These are phyloP conservation scores for Hanseniaspora clermontiae DNA, from an alignment of 805 yeast species.

Conservation along the genomic window DNA sequence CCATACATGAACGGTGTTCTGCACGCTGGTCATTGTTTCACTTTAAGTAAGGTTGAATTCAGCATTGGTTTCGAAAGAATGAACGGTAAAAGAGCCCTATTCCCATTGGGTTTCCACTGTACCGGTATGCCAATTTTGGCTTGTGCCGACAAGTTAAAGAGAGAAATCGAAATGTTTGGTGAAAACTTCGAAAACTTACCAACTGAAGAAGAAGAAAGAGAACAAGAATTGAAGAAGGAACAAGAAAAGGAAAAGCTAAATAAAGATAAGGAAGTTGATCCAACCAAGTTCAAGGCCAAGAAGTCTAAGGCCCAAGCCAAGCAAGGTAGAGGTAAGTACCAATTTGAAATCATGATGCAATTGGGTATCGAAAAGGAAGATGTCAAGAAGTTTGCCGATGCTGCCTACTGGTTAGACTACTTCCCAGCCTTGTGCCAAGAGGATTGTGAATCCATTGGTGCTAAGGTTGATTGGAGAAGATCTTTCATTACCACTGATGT, in stretches of 20 bases:
- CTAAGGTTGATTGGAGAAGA: constrained; percentile 97
- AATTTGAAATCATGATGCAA: constrained; percentile 92
- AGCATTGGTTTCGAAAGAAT: constrained; percentile 88
- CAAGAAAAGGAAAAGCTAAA: constrained; percentile 24
- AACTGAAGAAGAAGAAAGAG: constrained; percentile 44
- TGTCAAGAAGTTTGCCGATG: constrained; percentile 77
- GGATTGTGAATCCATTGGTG: constrained; percentile 73
- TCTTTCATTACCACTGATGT: constrained; percentile 89
- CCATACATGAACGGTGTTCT: constrained; percentile 98
- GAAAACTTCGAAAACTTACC: constrained; percentile 60
- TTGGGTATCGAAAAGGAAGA: constrained; percentile 78
- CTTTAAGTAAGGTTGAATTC: constrained; percentile 86
- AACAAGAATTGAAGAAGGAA: constrained; percentile 29
- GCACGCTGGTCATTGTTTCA: constrained; percentile 95
- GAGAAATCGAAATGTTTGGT: constrained; percentile 90
- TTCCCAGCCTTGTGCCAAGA: constrained; percentile 83
- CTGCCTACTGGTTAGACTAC: constrained; percentile 76
- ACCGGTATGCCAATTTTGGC: constrained; percentile 98
- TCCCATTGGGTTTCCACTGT: constrained; percentile 97
- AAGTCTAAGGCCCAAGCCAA: constrained; percentile 91
- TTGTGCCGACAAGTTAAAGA: constrained; percentile 83
- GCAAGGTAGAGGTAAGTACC: constrained; percentile 86
- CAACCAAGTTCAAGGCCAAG: constrained; percentile 81
- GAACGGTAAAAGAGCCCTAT: constrained; percentile 82
- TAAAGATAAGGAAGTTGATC: constrained; percentile 39